phyloP scores from a whole-genome alignment of 805 yeast species.

The Priceomyces castillae region DNA sequence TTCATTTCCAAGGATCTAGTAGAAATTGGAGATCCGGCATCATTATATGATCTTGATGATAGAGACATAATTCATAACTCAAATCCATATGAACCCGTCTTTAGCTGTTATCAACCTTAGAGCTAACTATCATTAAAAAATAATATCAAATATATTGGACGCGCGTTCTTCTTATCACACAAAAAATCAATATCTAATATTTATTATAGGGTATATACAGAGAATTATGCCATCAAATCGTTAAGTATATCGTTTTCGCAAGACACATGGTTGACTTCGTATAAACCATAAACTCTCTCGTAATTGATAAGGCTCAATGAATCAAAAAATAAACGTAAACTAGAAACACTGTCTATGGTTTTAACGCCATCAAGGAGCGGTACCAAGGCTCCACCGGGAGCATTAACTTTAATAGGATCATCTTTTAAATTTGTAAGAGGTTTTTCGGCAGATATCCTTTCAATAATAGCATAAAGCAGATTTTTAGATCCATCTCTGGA shows the following conservation, averaged over 20 bases:
- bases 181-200: background rate
- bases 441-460: slow-evolving; percentile 39
- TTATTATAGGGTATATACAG: background rate
- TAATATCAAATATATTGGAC: background rate
- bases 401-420: slow-evolving; percentile 37
- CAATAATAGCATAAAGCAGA: slow-evolving; percentile 41
- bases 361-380: slow-evolving; percentile 50
- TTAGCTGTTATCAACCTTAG: background rate
- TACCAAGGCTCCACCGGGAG: slow-evolving; percentile 23
- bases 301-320: slow-evolving; percentile 61
- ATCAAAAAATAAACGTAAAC: slow-evolving; percentile 63
- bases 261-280: slow-evolving; percentile 26
- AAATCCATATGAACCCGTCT: background rate
- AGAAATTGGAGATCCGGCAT: background rate
- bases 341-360: slow-evolving; percentile 37
- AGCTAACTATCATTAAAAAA: background rate
- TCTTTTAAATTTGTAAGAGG: slow-evolving; percentile 32
- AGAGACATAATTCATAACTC: slow-evolving; percentile 3
- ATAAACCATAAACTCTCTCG: slow-evolving; percentile 60
- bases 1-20: background rate
- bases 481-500: slow-evolving; percentile 33
- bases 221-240: slow-evolving; percentile 43
- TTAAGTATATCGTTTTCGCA: slow-evolving; percentile 56
- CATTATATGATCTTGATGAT: background rate
- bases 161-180: background rate